A percentile compares a stretch with the other conserved stretches of the same genome.
phyloP scores from a whole-genome alignment of 768 basidiomycete species.

The Lactarius sp. region DNA sequence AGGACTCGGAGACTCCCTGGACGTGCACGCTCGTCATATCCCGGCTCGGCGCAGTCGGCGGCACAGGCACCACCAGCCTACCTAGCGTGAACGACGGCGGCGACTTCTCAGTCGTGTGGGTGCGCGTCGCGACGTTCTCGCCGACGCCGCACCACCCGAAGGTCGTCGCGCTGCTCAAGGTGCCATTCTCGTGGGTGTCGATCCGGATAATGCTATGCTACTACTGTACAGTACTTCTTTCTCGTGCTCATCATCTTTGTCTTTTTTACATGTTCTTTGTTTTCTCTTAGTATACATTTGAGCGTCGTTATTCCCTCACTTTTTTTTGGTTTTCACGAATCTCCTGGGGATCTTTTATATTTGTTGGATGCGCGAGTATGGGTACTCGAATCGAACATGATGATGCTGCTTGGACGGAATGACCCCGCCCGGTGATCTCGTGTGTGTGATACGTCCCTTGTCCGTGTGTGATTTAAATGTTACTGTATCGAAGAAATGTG shows the following conservation, averaged over 20 bases:
- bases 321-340: too few species aligned
- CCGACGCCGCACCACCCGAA: slow-evolving; percentile 97
- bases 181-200: too few species aligned
- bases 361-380: too few species aligned
- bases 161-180: slow-evolving; percentile 85
- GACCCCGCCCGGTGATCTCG: too few species aligned
- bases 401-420: too few species aligned
- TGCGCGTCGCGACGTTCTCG: slow-evolving; percentile 80
- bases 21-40: slow-evolving; percentile 73
- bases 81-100: not conserved
- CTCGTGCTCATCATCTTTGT: not conserved
- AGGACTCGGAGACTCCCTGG: slow-evolving; percentile 97
- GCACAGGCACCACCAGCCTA: slow-evolving; percentile 20
- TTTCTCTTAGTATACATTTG: not conserved
- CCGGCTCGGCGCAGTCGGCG: slow-evolving; percentile 35
- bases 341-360: too few species aligned
- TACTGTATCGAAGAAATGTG: too few species aligned
- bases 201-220: not conserved
- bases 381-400: too few species aligned
- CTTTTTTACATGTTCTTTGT: not conserved
- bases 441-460: too few species aligned
- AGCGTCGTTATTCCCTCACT: too few species aligned
- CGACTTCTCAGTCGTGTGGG: slow-evolving; percentile 26
- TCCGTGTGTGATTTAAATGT: too few species aligned
- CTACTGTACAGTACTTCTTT: not conserved